Base-by-base conservation (phyloP, 2,329 filamentous ascomycete genomes). In the Zymoseptoria tritici region DNA sequence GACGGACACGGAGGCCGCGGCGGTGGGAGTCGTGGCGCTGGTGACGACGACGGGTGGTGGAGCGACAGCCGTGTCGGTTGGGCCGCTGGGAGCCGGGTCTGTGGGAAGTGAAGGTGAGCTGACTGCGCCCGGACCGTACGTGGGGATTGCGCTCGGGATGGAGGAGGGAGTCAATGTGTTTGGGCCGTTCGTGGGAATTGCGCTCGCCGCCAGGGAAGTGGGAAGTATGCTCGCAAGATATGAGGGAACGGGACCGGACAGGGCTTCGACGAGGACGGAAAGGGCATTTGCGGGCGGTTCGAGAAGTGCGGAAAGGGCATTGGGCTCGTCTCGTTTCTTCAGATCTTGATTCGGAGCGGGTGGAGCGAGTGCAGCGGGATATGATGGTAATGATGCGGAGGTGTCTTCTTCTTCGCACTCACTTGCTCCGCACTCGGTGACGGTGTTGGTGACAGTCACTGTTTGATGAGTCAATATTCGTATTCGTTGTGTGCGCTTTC, bases 391-490 rank as follows among this genome's bases (percentile, higher is more conserved):
- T 19, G 55, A 60, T 55, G 58, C 58, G 53, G 54, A 36, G 49
- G 61, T 53, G 29, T 51, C 52, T 53, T 53, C 21, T 31, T 54
- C 55, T 36, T 31, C 57, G 58, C 64, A 66, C 64, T 66, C 64
- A 66, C 64, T 62, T 56, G 64, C 64, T 51, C 56, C 57, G 61
- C 64, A 66, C 52, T 61, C 58, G 56, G 60, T 59, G 54, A 63
- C 36, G 54, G 56, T 63, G 51, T 46, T 52, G 24, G 57, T 50
- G 24, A 52, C 19, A 57, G 53, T 62, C 59, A 62, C 52, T 51
- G 64, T 66, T 29, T 55, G 60, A 61, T 60, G 50, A 46, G 36
- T 50, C 42, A 51, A 52, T n/a, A 49, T 64, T 42, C 62, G 60
- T 42, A 49, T 56, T 53, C 22, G 21, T 9, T 29, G 21, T 29